Base-by-base conservation (phyloP, 2,329 filamentous ascomycete genomes). In the Leptodontidium sp. region DNA sequence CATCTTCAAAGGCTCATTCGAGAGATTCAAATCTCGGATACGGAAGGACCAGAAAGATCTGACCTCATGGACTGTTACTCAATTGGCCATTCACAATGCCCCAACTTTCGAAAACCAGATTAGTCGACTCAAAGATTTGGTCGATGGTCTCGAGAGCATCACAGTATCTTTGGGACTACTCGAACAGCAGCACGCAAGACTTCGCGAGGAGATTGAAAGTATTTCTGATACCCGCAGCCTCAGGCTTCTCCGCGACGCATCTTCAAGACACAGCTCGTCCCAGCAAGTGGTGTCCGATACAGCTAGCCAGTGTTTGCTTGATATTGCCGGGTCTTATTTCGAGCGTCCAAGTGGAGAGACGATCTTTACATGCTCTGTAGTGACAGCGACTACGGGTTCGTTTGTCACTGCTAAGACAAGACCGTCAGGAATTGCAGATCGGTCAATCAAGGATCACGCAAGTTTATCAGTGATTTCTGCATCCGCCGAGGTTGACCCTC, bases 71-170 rank as follows among this genome's bases (percentile, higher is more conserved):
- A 71, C 69, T 1, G 72, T 74, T 2, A 77, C 73, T 1, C 55
- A 67, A 35, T 76, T 73, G 72, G 69, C 72, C 0, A 61, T 77
- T 14, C 68, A 74, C 29, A 72, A 76, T 57, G 66, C 61, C 0
- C 43, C 58, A 6, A 72, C 73, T 15, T 76, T 77, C 55, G 67
- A 72, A 40, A 29, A 12, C 3, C 65, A 72, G 6, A 68, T 77
- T 12, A 67, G 63, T 8, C 69, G 64, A 1, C 67, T 76, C 6
- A 66, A 61, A 2, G 66, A 68, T 14, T 72, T 74, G 32, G n/a
- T 77, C 8, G 72, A 76, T 38, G 72, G 69, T 8, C 67, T 76
- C 7, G 73, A 76, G 45, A 72, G 59, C 4, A 70, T 74, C 21
- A 75, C 75, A 0, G 63, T 24, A 11, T 62, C 70, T 4, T 64